Evolutionary conservation across 306 rosid species (phyloP), one percentile per base, ranked within the genome.

Genomic region (Quercus alba): DNA sequence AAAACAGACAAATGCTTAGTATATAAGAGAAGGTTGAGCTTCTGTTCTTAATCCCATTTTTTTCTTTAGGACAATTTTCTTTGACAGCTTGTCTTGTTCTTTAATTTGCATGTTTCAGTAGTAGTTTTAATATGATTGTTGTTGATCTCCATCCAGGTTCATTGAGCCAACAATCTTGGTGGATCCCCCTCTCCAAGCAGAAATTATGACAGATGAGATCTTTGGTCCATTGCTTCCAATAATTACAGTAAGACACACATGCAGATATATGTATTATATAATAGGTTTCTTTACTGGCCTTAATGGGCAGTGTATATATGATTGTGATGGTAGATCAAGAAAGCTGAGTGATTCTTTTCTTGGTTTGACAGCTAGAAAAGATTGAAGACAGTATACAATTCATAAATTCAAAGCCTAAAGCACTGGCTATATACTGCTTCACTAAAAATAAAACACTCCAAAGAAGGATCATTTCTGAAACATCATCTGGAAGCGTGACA

Each of bases 211-310:
- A 19, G 94, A 93, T 0, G 97, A 93, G 81, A 84, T 93, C 56
- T 93, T 93, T 70, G 97, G 97, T 13, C 97, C 97, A 70, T 63
- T 93, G 57, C 97, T 93, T 76, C 97, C 97, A 56, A 88, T 91
- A 41, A 87, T 93, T 12, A 86, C 94, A 1, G 97, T 91, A 68
- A 84, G 92, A 81, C 59, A 46, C 5, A 3, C 51, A 33, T 20
- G 19, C 54, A 66, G 9, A 23, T 0, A 38, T 12, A 19, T 14
- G 69, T 35, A 38, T 7, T 41, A 7, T 41, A 0, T 69, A 19
- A 6, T 6, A 25, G 3, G 19, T 12, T 4, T 46, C 31, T 46
- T 11, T 49, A 51, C 3, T 63, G 20, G 38, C 30, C 6, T 63
- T 63, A 4, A 6, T 63, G 18, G 63, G 63, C 10, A 20, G 5